phyloP scores from a whole-genome alignment of 305 asterid genomes.

The Fraxinus dipetala region DNA sequence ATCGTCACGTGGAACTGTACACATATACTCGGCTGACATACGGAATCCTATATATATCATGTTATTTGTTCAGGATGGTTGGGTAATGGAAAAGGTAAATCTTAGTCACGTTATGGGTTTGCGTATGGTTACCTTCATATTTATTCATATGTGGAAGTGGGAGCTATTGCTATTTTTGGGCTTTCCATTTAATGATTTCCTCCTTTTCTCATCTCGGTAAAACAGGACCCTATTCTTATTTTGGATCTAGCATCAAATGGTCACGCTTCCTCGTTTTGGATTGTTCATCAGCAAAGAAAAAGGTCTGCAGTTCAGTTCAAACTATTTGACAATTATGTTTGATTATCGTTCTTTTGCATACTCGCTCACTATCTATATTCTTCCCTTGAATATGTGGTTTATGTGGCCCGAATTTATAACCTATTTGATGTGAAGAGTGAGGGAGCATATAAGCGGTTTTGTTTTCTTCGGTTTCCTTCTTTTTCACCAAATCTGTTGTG shows the following conservation, averaged over 20 bases:
- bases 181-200: slow-evolving; percentile 13
- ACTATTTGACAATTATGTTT: slow-evolving; percentile 16
- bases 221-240: slow-evolving; percentile 78
- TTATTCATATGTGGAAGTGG: slow-evolving; percentile 18
- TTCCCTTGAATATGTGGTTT: slow-evolving; percentile 12
- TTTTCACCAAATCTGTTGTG: background rate
- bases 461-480: background rate
- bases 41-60: slow-evolving; percentile 75
- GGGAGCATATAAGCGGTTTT: slow-evolving; percentile 2
- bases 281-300: slow-evolving; percentile 79
- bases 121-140: slow-evolving; percentile 20
- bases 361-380: background rate
- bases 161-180: slow-evolving; percentile 17
- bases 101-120: background rate
- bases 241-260: slow-evolving; percentile 72
- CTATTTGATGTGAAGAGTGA: slow-evolving; percentile 17
- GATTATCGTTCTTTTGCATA: slow-evolving; percentile 9
- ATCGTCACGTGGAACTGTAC: slow-evolving; percentile 75
- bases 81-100: slow-evolving; percentile 94
- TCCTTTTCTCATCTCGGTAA: slow-evolving; percentile 25
- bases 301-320: slow-evolving; percentile 43
- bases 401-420: background rate
- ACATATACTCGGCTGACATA: slow-evolving; percentile 83
- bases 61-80: slow-evolving; percentile 78
- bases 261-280: slow-evolving; percentile 93